Conservation (phyloP, 73 alveolate genomes). For the Stentor coeruleus region DNA sequence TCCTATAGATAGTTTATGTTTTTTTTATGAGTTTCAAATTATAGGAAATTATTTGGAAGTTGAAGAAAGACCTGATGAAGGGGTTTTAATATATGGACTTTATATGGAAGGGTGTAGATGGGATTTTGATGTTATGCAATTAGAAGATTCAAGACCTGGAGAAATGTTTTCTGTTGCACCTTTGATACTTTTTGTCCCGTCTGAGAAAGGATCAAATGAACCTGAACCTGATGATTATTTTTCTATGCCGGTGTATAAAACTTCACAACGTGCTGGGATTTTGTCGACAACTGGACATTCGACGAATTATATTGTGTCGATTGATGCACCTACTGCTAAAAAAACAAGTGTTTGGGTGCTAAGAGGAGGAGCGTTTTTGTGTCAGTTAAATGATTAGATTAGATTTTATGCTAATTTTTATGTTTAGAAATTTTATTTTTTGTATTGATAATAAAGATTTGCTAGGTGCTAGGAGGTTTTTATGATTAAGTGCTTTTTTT, state of each 20-base stretch:
- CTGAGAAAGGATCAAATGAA: conserved; percentile 52
- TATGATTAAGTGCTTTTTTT: too few relatives aligned
- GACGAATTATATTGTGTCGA: conserved; percentile 74
- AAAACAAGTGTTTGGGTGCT: conserved; percentile 96
- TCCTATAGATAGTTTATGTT: conserved; percentile 94
- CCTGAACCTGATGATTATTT: conserved; percentile 52
- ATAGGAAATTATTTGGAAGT: conserved; percentile 58
- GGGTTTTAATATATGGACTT: conserved; percentile 94
- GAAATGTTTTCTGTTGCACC: conserved; percentile 74
- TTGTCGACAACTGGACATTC: conserved; percentile 96
- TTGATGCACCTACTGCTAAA: conserved; percentile 65
- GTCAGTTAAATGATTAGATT: conserved; percentile 49
- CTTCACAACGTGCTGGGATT: conserved; percentile 98
- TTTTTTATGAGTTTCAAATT: conserved; percentile 78
- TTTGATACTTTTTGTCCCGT: conserved; percentile 74
- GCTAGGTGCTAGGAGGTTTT: too few relatives aligned
- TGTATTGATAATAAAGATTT: too few relatives aligned
- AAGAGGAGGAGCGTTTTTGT: conserved; percentile 99
- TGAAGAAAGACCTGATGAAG: conserved; percentile 85
- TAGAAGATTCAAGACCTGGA: conserved; percentile 80
- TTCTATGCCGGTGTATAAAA: conserved; percentile 97
- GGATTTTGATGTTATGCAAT: conserved; percentile 78
- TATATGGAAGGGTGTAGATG: conserved; percentile 99
- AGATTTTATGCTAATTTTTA: not conserved
- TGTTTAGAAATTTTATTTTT: too few relatives aligned